Conservation (phyloP, 192 early-diverging fungal genomes). For the Coemansia sp. region DNA sequence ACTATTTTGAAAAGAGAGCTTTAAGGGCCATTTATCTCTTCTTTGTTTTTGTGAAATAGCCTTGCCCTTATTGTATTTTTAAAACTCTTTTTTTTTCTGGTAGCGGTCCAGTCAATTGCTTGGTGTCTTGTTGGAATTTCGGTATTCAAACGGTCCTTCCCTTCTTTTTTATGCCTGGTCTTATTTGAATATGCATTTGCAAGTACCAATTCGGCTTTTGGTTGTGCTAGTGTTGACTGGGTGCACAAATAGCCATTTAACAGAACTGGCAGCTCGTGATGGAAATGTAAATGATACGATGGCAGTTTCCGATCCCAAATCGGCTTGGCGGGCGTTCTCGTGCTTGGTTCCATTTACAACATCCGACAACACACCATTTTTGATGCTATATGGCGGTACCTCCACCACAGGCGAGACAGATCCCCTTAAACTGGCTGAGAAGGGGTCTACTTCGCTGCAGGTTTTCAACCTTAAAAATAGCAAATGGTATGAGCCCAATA, state of each 20-base stretch:
- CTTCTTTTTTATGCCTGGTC: not conserved
- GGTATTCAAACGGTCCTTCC: not conserved
- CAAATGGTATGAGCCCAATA: constrained; percentile 48
- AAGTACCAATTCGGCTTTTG: not conserved
- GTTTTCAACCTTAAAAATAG: constrained; percentile 45
- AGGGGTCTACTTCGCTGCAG: constrained; percentile 25
- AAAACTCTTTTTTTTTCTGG: too few relatives aligned
- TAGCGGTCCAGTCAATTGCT: too few relatives aligned
- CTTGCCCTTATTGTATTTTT: not conserved
- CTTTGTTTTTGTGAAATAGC: not conserved
- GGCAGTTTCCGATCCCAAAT: constrained; percentile 25
- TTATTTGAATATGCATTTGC: not conserved
- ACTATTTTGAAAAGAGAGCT: not conserved
- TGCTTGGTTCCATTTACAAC: constrained; percentile 51
- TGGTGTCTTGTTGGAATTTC: not conserved
- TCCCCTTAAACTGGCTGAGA: constrained; percentile 26
- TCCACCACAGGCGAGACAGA: constrained; percentile 20
- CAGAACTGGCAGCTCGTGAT: constrained; percentile 15
- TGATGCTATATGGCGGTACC: constrained; percentile 54
- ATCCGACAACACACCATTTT: constrained; percentile 29
- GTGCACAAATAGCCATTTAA: not conserved
- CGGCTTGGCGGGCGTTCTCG: constrained; percentile 45
- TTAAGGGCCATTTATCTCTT: not conserved
- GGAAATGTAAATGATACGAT: constrained; percentile 38
- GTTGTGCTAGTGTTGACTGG: not conserved